A percentile compares a stretch with the other conserved stretches of the same genome.
phyloP scores from a whole-genome alignment of 371 early-diverging fungal species.

The Amoeboradix gromovi region DNA sequence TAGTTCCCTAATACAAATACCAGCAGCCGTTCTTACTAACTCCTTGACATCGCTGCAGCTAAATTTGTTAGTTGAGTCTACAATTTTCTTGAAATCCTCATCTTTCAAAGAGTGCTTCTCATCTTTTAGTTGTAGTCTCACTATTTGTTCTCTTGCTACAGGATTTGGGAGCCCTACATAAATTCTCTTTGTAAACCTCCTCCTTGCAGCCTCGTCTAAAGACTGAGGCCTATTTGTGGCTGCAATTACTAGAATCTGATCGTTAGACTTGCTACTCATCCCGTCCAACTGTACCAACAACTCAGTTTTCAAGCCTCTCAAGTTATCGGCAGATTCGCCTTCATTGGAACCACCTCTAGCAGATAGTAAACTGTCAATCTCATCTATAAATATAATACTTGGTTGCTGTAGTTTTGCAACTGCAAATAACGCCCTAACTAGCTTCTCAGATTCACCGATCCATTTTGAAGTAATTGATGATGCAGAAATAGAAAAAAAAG shows the following conservation, averaged over 20 bases:
- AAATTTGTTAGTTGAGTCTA: conserved; percentile 21
- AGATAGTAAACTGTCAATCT: conserved; percentile 68
- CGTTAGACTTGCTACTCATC: conserved; percentile 30
- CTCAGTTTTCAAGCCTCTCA: conserved; percentile 59
- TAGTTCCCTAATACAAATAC: conserved; percentile 12
- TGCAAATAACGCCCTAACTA: conserved; percentile 72
- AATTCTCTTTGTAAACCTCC: conserved; percentile 42
- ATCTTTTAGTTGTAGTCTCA: neutral
- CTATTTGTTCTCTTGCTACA: conserved; percentile 19
- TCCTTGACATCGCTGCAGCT: conserved; percentile 18
- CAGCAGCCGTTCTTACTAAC: conserved; percentile 15
- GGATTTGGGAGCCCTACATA: conserved; percentile 58
- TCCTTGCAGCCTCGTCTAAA: conserved; percentile 55
- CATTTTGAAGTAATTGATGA: conserved; percentile 75
- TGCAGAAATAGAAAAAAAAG: conserved; percentile 61
- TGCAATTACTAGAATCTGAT: conserved; percentile 55
- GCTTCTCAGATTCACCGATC: conserved; percentile 87
- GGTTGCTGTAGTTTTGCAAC: conserved; percentile 61
- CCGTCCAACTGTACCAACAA: conserved; percentile 49
- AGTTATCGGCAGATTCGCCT: conserved; percentile 66
- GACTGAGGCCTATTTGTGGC: conserved; percentile 50
- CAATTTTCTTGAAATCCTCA: conserved; percentile 26
- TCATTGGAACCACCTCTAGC: too few relatives aligned
- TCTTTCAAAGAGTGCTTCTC: conserved; percentile 19
- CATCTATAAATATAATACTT: conserved; percentile 59